Evolutionary conservation across 2,329 filamentous ascomycete species (phyloP).

Genomic region (Rasamsonia emersonii): DNA sequence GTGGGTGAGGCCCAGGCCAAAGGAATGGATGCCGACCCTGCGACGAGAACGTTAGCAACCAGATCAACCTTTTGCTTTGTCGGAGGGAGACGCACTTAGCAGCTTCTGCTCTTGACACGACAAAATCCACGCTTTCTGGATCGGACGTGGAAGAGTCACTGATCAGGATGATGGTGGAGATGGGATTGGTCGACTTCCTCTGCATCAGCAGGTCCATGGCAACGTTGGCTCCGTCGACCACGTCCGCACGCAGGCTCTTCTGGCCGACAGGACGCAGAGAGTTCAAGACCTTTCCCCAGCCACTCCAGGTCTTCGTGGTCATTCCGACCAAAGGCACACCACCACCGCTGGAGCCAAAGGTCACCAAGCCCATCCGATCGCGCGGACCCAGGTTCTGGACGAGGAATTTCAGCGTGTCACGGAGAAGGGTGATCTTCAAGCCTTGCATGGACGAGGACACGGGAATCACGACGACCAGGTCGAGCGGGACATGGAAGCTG

Average conservation of each 20-base stretch:
- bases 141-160: slow-evolving; percentile 95
- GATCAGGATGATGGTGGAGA: slow-evolving; percentile 91
- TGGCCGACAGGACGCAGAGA: slow-evolving; percentile 90
- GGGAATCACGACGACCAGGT: slow-evolving; percentile 92
- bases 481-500: slow-evolving; percentile 78
- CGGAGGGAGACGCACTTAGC: slow-evolving; percentile 62
- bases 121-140: slow-evolving; percentile 91
- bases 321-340: slow-evolving; percentile 95
- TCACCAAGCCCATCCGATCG: slow-evolving; percentile 94
- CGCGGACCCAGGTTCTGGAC: slow-evolving; percentile 81
- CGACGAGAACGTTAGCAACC: slow-evolving; percentile 15
- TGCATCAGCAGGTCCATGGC: slow-evolving; percentile 99
- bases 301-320: slow-evolving; percentile 89
- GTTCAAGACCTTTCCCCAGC: slow-evolving; percentile 77
- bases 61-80: slow-evolving; percentile 1
- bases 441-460: slow-evolving; percentile 99
- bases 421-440: slow-evolving; percentile 91
- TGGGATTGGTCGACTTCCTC: slow-evolving; percentile 87
- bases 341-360: slow-evolving; percentile 88
- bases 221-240: slow-evolving; percentile 94
- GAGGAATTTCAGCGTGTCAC: slow-evolving; percentile 86
- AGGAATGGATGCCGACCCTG: slow-evolving; percentile 90
- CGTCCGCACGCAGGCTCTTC: slow-evolving; percentile 92
- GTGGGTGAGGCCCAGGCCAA: slow-evolving; percentile 91
- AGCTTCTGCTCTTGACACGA: slow-evolving; percentile 90